Evolutionary conservation across 352 stramenopile genomes (phyloP).

Genomic region (Pythium diclinum): DNA sequence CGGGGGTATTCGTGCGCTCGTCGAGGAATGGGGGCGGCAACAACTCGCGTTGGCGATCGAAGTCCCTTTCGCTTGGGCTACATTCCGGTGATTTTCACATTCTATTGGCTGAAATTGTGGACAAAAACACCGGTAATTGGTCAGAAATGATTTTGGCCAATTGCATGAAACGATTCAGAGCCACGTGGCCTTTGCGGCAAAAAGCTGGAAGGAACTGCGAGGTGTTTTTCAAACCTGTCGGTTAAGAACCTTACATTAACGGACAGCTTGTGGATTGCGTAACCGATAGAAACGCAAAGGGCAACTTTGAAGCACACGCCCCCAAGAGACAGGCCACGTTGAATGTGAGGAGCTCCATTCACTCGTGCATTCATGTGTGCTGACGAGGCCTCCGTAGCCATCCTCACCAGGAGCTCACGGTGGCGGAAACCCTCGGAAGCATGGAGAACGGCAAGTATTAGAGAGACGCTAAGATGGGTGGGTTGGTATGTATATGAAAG

Average conservation of each 20-base stretch:
- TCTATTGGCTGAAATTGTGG: slow-evolving; percentile 14
- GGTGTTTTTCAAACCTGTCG: neutral
- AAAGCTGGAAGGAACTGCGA: slow-evolving; percentile 21
- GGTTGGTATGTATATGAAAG: slow-evolving; percentile 9
- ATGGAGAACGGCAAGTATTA: neutral
- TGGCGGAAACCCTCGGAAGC: neutral
- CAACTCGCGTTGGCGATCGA: slow-evolving; percentile 5
- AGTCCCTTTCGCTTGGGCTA: slow-evolving; percentile 13
- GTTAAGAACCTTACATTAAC: neutral
- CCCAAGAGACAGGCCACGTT: slow-evolving; percentile 1
- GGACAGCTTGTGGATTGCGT: neutral
- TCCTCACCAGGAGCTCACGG: too few relatives aligned
- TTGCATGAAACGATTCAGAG: slow-evolving; percentile 6
- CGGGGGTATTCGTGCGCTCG: slow-evolving; percentile 1
- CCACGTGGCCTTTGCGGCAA: slow-evolving; percentile 22
- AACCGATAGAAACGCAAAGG: slow-evolving; percentile 7
- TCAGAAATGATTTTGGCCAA: slow-evolving; percentile 22
- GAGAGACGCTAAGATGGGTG: neutral
- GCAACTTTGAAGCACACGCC: slow-evolving; percentile 2
- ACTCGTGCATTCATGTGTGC: neutral
- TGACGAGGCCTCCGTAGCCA: neutral
- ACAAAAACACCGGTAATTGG: slow-evolving; percentile 7
- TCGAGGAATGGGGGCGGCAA: slow-evolving; percentile 9
- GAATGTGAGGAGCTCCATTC: neutral
- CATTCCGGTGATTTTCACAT: neutral